Base-by-base conservation (phyloP, 495 filamentous ascomycete species). In the Aspergillus sclerotioniger region DNA sequence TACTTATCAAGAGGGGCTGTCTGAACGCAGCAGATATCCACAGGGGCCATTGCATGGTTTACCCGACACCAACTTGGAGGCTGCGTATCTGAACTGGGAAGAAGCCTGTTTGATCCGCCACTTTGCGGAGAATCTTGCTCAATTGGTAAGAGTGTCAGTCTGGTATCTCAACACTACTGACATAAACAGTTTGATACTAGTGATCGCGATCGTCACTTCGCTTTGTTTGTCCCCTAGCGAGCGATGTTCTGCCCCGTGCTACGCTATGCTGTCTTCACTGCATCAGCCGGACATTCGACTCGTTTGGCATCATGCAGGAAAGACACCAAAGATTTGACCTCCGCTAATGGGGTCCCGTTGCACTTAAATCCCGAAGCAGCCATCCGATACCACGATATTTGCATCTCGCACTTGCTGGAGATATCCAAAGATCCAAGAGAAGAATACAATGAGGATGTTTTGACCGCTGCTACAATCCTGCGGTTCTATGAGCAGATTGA, bases 401-500 rank as follows among this genome's bases (percentile, higher is more conserved):
- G 62, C 25, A 68, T 68, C 48, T 55, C 59, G 13, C 56, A 67
- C 21, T 55, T 74, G 16, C 55, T 73, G 25, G 52, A 61, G 32
- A 31, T 70, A 20, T 66, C 66, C 9, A 58, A 65, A 21, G 69
- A 73, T 48, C 58, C 62, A 0, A 59, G 60, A 13, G 64, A 66
- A 31, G 56, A 70, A 31, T 67, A 65, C 33, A 70, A 73, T 49
- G 70, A 75, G 51, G 65, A 70, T 60, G 53, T 75, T 3, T 49
- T 71, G 6, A 64, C 62, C 1, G 70, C 70, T 15, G 62, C 66
- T 2, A 63, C 71, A 7, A 72, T 73, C 9, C 54, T 75, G 32
- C 61, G 72, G 10, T 67, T 69, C 56, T 70, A 68, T 45, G 72
- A 75, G 53, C 69, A 73, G 56, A 64, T 73, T 41, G 66, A 67